phyloP scores from a whole-genome alignment of 192 early-diverging fungal species.

The Endogone sp. region DNA sequence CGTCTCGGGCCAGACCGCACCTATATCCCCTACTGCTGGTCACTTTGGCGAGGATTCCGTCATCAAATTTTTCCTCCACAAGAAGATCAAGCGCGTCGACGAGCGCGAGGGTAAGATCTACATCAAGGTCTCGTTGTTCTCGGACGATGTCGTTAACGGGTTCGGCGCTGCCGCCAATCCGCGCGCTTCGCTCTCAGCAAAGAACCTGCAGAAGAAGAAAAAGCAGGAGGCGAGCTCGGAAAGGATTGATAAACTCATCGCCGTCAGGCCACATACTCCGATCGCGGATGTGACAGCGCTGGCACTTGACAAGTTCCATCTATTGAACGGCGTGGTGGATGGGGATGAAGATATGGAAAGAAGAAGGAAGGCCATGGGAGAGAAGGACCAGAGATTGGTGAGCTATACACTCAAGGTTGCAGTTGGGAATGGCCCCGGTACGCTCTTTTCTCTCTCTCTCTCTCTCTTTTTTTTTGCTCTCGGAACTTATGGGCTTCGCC shows the following conservation, averaged over 20 bases:
- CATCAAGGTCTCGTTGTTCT: conserved; percentile 27
- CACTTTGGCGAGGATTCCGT: conserved; percentile 33
- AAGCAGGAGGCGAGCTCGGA: conserved; percentile 8
- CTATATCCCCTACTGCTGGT: not conserved
- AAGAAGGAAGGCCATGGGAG: too few relatives aligned
- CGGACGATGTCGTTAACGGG: conserved; percentile 10
- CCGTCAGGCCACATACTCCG: conserved; percentile 34
- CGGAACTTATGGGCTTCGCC: not conserved
- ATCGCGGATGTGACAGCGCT: conserved; percentile 41
- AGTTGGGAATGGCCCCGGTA: too few relatives aligned
- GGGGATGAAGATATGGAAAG: conserved; percentile 16
- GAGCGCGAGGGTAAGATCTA: conserved; percentile 25
- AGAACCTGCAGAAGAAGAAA: not conserved
- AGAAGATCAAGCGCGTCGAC: conserved; percentile 35
- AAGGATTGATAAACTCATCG: conserved; percentile 35
- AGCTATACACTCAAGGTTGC: too few relatives aligned
- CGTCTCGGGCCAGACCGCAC: not conserved
- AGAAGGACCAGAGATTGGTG: too few relatives aligned
- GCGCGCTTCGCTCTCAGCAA: not conserved
- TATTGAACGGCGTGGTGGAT: conserved; percentile 39
- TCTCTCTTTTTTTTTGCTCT: not conserved
- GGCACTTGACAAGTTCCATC: conserved; percentile 46
- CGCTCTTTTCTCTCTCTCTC: not conserved
- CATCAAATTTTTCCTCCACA: conserved; percentile 48
- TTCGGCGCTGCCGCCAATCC: conserved; percentile 1